phyloP scores from a whole-genome alignment of 108 stramenopile genomes.

The Mayamaea pseudoterrestris region DNA sequence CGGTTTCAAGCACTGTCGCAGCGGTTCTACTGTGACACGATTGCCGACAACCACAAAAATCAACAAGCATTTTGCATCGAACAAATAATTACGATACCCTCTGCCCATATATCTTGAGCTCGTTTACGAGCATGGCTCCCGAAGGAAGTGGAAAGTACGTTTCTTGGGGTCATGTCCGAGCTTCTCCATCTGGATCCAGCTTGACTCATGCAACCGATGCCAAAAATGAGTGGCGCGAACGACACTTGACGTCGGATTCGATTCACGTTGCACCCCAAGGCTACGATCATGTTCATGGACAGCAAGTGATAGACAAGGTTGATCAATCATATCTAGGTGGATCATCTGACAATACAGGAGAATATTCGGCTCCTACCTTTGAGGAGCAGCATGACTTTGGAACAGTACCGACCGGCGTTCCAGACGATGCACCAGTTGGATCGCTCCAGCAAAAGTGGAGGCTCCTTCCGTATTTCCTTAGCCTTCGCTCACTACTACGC shows the following conservation, averaged over 20 bases:
- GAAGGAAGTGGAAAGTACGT: background rate
- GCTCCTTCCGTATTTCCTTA: slow-evolving; percentile 88
- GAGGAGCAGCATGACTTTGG: background rate
- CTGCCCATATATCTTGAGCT: too few relatives aligned
- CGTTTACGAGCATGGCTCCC: too few relatives aligned
- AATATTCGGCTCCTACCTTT: background rate
- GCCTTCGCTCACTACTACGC: slow-evolving; percentile 85
- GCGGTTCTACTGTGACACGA: background rate
- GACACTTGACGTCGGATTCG: slow-evolving; percentile 17
- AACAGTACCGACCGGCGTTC: slow-evolving; percentile 5
- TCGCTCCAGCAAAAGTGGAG: slow-evolving; percentile 89
- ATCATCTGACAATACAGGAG: background rate
- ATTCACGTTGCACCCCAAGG: slow-evolving; percentile 46
- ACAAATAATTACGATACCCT: background rate
- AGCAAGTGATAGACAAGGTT: slow-evolving; percentile 31
- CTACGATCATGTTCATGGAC: slow-evolving; percentile 64
- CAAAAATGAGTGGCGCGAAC: slow-evolving; percentile 30
- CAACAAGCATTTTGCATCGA: background rate
- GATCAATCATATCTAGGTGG: slow-evolving; percentile 14
- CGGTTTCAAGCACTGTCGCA: background rate
- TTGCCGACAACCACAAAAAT: background rate
- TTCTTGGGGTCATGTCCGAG: slow-evolving; percentile 40
- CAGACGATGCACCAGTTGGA: slow-evolving; percentile 77
- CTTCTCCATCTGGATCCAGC: slow-evolving; percentile 36
- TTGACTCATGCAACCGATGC: slow-evolving; percentile 16